These are phyloP conservation scores for Eimeria maxima DNA, from an alignment of 169 alveolate genomes.

Conservation along the genomic window DNA sequence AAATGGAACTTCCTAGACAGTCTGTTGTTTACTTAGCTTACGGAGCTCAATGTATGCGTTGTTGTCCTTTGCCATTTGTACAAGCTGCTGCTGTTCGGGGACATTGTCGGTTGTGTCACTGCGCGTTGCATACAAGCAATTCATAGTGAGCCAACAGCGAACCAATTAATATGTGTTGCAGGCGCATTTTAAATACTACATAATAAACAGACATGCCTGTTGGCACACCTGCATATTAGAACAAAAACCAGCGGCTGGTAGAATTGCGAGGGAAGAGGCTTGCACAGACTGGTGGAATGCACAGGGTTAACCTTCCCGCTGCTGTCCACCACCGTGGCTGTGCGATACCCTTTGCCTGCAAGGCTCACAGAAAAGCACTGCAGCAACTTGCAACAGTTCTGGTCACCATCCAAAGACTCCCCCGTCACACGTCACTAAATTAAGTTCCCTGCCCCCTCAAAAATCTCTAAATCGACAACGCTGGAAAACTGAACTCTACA, in stretches of 20 bases:
- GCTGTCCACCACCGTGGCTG: conserved; percentile 81
- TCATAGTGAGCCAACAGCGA: background rate
- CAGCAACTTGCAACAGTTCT: conserved; percentile 21
- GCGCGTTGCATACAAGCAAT: conserved; percentile 19
- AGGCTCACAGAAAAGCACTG: background rate
- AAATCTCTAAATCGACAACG: background rate
- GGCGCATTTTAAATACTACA: no score
- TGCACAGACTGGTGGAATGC: conserved; percentile 85
- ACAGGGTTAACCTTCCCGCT: conserved; percentile 81
- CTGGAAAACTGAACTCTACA: background rate
- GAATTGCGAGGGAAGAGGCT: conserved; percentile 87
- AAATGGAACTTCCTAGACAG: background rate
- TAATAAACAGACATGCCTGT: background rate
- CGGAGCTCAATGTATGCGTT: conserved; percentile 87
- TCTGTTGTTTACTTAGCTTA: conserved; percentile 21
- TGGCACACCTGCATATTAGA: conserved; percentile 86
- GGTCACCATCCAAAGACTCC: background rate
- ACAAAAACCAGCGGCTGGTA: conserved; percentile 89
- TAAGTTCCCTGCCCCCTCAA: no score
- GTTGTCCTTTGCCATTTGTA: conserved; percentile 88
- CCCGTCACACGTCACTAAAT: background rate
- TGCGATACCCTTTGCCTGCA: conserved; percentile 87
- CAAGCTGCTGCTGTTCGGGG: conserved; percentile 88
- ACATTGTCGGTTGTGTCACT: conserved; percentile 87
- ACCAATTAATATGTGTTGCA: background rate